phyloP scores from a whole-genome alignment of 805 yeast genomes.

The Starmerella cellae region DNA sequence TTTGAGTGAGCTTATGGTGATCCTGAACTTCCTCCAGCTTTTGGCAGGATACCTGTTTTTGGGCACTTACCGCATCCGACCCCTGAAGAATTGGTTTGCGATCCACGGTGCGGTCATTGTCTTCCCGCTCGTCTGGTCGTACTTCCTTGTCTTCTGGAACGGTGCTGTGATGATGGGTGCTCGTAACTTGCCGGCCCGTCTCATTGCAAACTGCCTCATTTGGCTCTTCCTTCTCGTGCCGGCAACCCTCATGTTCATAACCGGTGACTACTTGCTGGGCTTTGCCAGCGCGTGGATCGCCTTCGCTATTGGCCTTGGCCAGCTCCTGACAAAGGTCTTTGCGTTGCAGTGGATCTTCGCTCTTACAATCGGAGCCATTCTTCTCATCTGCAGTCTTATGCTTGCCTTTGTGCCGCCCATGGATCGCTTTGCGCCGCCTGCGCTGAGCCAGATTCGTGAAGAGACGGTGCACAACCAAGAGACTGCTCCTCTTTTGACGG shows the following conservation, averaged over 20 bases:
- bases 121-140: constrained; percentile 60
- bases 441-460: constrained; percentile 7
- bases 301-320: constrained; percentile 59
- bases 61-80: constrained; percentile 45
- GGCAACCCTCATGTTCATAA: constrained; percentile 40
- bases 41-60: constrained; percentile 43
- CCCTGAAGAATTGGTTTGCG: constrained; percentile 39
- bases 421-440: constrained; percentile 6
- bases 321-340: constrained; percentile 50
- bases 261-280: constrained; percentile 61
- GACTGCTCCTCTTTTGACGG: constrained; percentile 19
- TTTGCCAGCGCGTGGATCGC: constrained; percentile 43
- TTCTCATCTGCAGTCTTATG: constrained; percentile 39
- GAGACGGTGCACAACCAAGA: constrained; percentile 5
- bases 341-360: constrained; percentile 85
- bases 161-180: constrained; percentile 66
- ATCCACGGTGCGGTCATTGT: constrained; percentile 57
- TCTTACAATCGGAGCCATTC: constrained; percentile 45
- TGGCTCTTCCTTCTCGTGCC: constrained; percentile 71
- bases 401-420: constrained; percentile 25
- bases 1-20: constrained; percentile 43
- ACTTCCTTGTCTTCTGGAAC: constrained; percentile 69
- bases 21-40: constrained; percentile 48
- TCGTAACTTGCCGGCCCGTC: constrained; percentile 43
- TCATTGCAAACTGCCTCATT: constrained; percentile 57